These are phyloP conservation scores for Diaporthe capsici DNA, from an alignment of 2,329 filamentous ascomycete genomes.

Conservation along the genomic window DNA sequence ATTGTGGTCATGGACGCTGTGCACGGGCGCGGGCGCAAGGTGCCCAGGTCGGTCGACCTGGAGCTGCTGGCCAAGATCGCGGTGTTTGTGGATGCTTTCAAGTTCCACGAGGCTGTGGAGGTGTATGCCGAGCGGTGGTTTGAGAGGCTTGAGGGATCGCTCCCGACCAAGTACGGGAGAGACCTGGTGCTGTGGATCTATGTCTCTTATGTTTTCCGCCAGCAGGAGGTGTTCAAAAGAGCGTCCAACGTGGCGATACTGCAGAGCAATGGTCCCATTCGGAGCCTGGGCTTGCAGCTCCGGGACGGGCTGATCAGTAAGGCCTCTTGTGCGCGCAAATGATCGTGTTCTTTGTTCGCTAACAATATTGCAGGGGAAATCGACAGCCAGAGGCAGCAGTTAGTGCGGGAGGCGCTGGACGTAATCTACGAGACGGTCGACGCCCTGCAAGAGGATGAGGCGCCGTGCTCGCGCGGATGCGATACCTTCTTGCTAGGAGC, in stretches of 20 bases:
- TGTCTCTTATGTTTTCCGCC: slow-evolving; percentile 50
- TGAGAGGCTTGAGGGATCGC: slow-evolving; percentile 40
- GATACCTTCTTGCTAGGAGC: slow-evolving; percentile 49
- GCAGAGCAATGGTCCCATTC: slow-evolving; percentile 46
- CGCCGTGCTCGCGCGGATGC: slow-evolving; percentile 44
- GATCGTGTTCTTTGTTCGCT: not conserved
- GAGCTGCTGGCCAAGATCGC: slow-evolving; percentile 61
- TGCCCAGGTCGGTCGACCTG: slow-evolving; percentile 55
- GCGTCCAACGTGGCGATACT: slow-evolving; percentile 47
- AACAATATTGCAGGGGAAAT: slow-evolving; percentile 45
- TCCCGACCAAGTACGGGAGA: slow-evolving; percentile 42
- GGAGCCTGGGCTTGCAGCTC: slow-evolving; percentile 48
- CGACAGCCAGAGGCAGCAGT: slow-evolving; percentile 47
- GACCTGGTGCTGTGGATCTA: slow-evolving; percentile 51
- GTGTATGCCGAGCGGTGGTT: slow-evolving; percentile 59
- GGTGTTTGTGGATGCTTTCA: slow-evolving; percentile 58
- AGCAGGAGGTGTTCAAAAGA: slow-evolving; percentile 46
- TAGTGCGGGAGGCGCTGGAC: slow-evolving; percentile 45
- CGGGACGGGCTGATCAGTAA: slow-evolving; percentile 49
- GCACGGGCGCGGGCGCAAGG: slow-evolving; percentile 57
- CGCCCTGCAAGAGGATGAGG: slow-evolving; percentile 41
- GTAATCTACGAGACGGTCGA: slow-evolving; percentile 46
- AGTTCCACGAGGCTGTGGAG: slow-evolving; percentile 58
- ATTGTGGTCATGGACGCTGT: slow-evolving; percentile 60
- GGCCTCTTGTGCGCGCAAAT: not conserved